A percentile compares a stretch with the other conserved stretches of the same genome.
Conservation (phyloP, 306 rosid genomes). For the Quercus mongolica region DNA sequence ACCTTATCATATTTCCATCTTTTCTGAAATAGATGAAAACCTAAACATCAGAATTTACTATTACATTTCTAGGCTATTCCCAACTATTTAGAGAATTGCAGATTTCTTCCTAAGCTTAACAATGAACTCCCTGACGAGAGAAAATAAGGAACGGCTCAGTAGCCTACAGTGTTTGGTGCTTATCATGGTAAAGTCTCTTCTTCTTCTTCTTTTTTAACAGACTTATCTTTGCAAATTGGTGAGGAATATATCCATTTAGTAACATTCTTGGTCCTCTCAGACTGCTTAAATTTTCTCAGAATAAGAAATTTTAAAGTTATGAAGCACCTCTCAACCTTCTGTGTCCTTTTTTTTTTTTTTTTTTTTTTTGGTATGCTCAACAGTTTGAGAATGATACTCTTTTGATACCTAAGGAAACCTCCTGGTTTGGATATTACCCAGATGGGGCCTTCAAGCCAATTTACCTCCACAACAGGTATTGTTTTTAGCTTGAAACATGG, state of each 20-base stretch:
- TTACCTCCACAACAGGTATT: conserved; percentile 60
- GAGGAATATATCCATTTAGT: background rate
- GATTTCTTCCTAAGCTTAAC: conserved; percentile 83
- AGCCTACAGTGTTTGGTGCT: conserved; percentile 80
- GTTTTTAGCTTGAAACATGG: background rate
- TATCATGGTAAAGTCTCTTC: conserved; percentile 58
- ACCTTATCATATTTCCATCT: background rate
- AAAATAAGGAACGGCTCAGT: conserved; percentile 68
- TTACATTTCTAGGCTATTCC: conserved; percentile 59
- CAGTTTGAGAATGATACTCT: conserved; percentile 80
- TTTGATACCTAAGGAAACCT: conserved; percentile 77
- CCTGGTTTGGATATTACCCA: conserved; percentile 92
- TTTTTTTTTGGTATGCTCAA: background rate
- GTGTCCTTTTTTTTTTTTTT: background rate
- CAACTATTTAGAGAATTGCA: conserved; percentile 51
- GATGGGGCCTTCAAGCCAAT: conserved; percentile 64
- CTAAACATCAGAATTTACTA: background rate
- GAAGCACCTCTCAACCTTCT: background rate
- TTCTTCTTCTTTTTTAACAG: background rate
- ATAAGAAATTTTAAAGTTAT: too few relatives aligned
- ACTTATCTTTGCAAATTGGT: background rate
- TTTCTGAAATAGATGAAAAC: background rate
- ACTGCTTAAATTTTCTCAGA: conserved; percentile 13
- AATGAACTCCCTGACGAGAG: conserved; percentile 64
- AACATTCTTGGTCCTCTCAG: background rate